These are phyloP conservation scores for Iberis pinnata DNA, from an alignment of 345 rosid genomes.

Conservation along the genomic window DNA sequence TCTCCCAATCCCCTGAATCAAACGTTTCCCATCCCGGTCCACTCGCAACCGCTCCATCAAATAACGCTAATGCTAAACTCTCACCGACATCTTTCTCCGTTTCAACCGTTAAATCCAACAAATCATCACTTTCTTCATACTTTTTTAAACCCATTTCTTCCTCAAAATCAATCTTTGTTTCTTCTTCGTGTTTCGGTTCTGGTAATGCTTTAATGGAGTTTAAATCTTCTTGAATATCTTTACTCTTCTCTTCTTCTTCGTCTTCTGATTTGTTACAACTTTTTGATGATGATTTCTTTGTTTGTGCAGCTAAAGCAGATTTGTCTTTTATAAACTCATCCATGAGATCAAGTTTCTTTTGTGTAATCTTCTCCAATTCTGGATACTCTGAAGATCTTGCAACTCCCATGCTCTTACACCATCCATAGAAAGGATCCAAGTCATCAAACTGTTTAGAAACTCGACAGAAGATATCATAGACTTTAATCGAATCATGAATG, in stretches of 20 bases:
- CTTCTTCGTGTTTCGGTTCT: slow-evolving; percentile 32
- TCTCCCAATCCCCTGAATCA: slow-evolving; percentile 62
- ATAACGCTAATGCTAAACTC: slow-evolving; percentile 49
- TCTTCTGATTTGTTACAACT: slow-evolving; percentile 17
- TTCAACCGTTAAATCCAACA: slow-evolving; percentile 41
- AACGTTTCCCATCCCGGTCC: slow-evolving; percentile 56
- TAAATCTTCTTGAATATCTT: slow-evolving; percentile 35
- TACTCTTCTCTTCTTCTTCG: slow-evolving; percentile 18
- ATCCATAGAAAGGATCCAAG: slow-evolving; percentile 53
- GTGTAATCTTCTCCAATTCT: slow-evolving; percentile 63
- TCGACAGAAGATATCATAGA: slow-evolving; percentile 52
- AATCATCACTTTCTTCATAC: slow-evolving; percentile 42
- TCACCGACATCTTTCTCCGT: slow-evolving; percentile 26
- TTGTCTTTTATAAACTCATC: slow-evolving; percentile 73
- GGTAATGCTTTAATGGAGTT: slow-evolving; percentile 51
- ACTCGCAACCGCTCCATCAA: slow-evolving; percentile 33
- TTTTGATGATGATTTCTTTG: slow-evolving; percentile 13
- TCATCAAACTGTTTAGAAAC: slow-evolving; percentile 54
- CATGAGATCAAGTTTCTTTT: slow-evolving; percentile 68
- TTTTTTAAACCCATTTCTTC: slow-evolving; percentile 16
- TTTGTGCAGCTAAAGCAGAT: slow-evolving; percentile 38
- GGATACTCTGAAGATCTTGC: slow-evolving; percentile 75
- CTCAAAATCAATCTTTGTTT: slow-evolving; percentile 6
- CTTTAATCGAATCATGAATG: slow-evolving; percentile 50
- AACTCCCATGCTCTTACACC: slow-evolving; percentile 64